Conservation (phyloP, 106 monocot genomes). For the Hemerocallis citrina region DNA sequence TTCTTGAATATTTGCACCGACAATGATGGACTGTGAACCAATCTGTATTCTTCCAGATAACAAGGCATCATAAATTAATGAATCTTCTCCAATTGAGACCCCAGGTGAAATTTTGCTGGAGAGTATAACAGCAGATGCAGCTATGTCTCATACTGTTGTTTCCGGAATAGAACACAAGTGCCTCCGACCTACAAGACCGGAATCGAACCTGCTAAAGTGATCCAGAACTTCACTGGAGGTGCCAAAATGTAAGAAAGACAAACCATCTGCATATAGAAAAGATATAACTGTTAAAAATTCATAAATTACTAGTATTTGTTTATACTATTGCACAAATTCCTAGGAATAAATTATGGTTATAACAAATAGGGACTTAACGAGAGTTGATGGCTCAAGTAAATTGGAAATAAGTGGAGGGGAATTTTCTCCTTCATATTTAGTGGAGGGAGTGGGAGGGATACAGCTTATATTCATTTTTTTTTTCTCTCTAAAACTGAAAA, state of each 20-base stretch:
- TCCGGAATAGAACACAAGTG: constrained; percentile 84
- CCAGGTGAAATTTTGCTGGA: constrained; percentile 85
- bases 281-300: neutral
- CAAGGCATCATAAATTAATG: constrained; percentile 83
- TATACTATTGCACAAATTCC: neutral
- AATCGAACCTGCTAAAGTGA: constrained; percentile 58
- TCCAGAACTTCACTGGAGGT: constrained; percentile 92
- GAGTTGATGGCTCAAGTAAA: too few species aligned
- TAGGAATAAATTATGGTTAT: neutral
- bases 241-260: constrained; percentile 91
- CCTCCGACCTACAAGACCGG: constrained; percentile 66
- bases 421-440: too few species aligned
- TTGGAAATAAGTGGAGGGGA: too few species aligned
- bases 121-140: constrained; percentile 80
- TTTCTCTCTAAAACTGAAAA: too few species aligned
- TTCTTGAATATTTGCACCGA: constrained; percentile 64
- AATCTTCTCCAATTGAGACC: constrained; percentile 85
- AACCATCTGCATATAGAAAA: constrained; percentile 48
- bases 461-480: too few species aligned
- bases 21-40: constrained; percentile 77
- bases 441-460: too few species aligned
- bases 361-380: neutral
- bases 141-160: constrained; percentile 80
- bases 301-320: neutral
- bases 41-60: constrained; percentile 82